Evolutionary conservation across 2,329 filamentous ascomycete species (phyloP), one percentile per base, ranked within the genome.

Genomic region (Huntiella bhutanensis): DNA sequence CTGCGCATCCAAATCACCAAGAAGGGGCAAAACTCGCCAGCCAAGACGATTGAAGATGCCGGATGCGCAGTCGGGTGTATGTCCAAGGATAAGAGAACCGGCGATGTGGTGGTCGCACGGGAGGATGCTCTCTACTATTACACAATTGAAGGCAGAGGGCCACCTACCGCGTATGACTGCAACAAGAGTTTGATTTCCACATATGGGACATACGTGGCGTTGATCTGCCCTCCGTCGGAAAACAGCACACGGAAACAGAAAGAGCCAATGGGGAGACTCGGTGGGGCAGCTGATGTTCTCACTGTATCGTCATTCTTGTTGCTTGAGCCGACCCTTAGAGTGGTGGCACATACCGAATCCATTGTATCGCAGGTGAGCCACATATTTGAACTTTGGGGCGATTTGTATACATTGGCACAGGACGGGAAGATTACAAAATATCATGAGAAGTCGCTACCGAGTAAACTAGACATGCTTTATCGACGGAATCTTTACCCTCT

Each of bases 41-140:
- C 88, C 3, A 81, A 87, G 53, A 83, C 84, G 0, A 69, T 96
- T 13, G 91, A 96, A 58, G 87, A 96, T 57, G 70, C 75, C 13
- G 91, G 91, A 2, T 96, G 88, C 57, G 87, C 75, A 8, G 76
- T 93, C n/a, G 87, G 86, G 1, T 98, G 92, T 60, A 94, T 98
- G 84, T 82, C 85, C 0, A 70, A 88, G 10, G 85, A 95, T 59
- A 75, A 73, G 51, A 71, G 73, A 51, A 82, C 77, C 0, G 84
- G 82, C 4, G 84, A 95, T 53, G 78, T 98, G 15, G 74, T 98
- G 3, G 80, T 98, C n/a, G 91, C 81, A 1, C 71, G 91, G 51
- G 85, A 95, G 54, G 92, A 98, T 70, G 91, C 88, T 5, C 81
- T 98, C 46, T 96, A 96, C 62, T 87, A 84, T 49, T 98, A 96